phyloP scores from a whole-genome alignment of 1,284 basidiomycete species.

The Irpex sp. region DNA sequence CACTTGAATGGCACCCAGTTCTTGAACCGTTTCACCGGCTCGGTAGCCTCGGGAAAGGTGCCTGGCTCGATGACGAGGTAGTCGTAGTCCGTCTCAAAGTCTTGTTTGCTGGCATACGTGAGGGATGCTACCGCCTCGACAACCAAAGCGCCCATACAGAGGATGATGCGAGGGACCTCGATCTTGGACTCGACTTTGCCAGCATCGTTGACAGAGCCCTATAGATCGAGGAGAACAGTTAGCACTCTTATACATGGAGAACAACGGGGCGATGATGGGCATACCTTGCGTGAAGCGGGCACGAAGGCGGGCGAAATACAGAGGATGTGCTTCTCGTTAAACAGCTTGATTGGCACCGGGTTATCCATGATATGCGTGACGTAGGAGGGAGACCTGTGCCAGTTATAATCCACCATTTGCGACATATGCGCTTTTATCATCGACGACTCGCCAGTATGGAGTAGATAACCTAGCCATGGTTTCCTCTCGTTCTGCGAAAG shows the following conservation, averaged over 20 bases:
- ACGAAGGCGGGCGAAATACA: conserved; percentile 54
- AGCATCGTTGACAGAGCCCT: conserved; percentile 2
- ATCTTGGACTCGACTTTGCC: conserved; percentile 4
- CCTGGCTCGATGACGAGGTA: conserved; percentile 63
- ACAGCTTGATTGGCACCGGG: conserved; percentile 51
- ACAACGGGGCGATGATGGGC: background rate
- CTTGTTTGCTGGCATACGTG: conserved; percentile 29
- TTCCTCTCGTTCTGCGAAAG: conserved; percentile 23
- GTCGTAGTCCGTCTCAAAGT: conserved; percentile 43
- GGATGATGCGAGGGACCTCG: conserved; percentile 50
- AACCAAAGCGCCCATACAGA: conserved; percentile 68
- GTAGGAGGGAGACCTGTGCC: conserved; percentile 41
- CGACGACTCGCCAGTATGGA: conserved; percentile 66
- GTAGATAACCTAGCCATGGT: conserved; percentile 63
- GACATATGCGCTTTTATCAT: conserved; percentile 47
- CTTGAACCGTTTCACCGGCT: conserved; percentile 10
- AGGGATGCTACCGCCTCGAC: conserved; percentile 54
- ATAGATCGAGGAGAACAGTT: background rate
- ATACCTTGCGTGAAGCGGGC: conserved; percentile 30
- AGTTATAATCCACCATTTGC: conserved; percentile 69
- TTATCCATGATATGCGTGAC: conserved; percentile 44
- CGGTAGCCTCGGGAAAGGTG: conserved; percentile 4
- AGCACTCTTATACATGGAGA: conserved; percentile 22
- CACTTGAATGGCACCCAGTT: conserved; percentile 55
- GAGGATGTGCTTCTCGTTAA: conserved; percentile 48